Evolutionary conservation across 2,329 filamentous ascomycete species (phyloP), one percentile per base, ranked within the genome.

Genomic region (Geosmithia putterillii): DNA sequence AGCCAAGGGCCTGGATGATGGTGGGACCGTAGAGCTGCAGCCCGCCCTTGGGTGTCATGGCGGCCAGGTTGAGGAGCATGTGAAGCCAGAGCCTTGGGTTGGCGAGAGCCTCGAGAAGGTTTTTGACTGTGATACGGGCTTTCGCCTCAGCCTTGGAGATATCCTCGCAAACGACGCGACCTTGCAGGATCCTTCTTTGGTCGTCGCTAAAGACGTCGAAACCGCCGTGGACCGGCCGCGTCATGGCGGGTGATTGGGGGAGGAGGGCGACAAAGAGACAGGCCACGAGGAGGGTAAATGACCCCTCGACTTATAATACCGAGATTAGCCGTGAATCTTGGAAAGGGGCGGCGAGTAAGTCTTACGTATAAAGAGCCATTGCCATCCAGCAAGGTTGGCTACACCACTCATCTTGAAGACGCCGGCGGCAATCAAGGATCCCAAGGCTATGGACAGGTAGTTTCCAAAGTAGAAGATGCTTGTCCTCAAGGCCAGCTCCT

Each of bases 401-500:
- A 14, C 9, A 12, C 28, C 32, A n/a, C 14, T 6, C 3, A 51
- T 44, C 17, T 46, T 36, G 12, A 51, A 43, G 3, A 51, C 41
- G 3, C 42, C 49, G 7, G 44, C 44, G 2, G 47, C 46, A 35
- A 51, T 40, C 9, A 48, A 36, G 10, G 42, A 45, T 1, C 47
- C 42, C 4, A 45, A 22, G 1, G 37, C 47, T 1, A 45, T 15
- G 3, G 49, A 42, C 21, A 48, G 42, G 12, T 46, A 46, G 25
- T 51, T 49, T 3, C 42, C 44, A 12, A 46, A 41, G 21, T 22
- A 73, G 55, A 72, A 71, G 15, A 71, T 49, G 46, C 64, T 65
- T 20, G 69, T 61, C 7, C 69, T 63, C 42, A 68, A 63, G 46
- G 63, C 66, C 1, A 63, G 65, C 50, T 72, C 69, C 1, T 58